Percentiles rank a stretch among this genome's conserved stretches.
phyloP scores from a whole-genome alignment of 2,329 filamentous ascomycete species.

The Trichoderma sp. region DNA sequence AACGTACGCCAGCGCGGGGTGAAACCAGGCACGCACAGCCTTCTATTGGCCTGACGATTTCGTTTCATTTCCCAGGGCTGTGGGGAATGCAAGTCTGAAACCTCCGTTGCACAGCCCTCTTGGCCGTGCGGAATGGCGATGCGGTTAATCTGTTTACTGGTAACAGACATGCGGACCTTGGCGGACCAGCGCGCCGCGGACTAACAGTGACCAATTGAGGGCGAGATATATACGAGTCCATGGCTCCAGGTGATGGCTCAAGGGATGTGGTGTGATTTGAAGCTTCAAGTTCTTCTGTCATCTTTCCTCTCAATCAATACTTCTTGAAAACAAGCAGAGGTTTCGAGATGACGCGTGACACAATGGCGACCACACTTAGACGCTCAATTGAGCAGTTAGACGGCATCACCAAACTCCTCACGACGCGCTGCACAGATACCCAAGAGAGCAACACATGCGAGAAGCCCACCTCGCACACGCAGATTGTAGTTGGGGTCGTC shows the following conservation, averaged over 20 bases:
- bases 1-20: constrained; percentile 9
- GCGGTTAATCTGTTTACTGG: background rate
- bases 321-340: background rate
- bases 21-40: background rate
- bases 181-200: background rate
- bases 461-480: constrained; percentile 1
- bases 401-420: background rate
- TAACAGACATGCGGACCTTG: background rate
- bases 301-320: background rate
- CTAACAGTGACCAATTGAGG: background rate
- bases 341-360: background rate
- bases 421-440: background rate
- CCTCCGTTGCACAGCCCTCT: constrained; percentile 12
- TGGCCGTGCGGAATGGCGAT: constrained; percentile 10
- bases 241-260: background rate
- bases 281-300: background rate
- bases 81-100: constrained; percentile 16
- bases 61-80: constrained; percentile 11
- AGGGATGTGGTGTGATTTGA: background rate
- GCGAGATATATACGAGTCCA: background rate
- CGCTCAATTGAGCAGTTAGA: constrained; percentile 7
- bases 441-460: constrained; percentile 17
- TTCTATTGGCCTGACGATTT: background rate
- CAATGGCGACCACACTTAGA: background rate
- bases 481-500: background rate